Base-by-base conservation (phyloP, 345 rosid species). In the Schrenkiella parvula region DNA sequence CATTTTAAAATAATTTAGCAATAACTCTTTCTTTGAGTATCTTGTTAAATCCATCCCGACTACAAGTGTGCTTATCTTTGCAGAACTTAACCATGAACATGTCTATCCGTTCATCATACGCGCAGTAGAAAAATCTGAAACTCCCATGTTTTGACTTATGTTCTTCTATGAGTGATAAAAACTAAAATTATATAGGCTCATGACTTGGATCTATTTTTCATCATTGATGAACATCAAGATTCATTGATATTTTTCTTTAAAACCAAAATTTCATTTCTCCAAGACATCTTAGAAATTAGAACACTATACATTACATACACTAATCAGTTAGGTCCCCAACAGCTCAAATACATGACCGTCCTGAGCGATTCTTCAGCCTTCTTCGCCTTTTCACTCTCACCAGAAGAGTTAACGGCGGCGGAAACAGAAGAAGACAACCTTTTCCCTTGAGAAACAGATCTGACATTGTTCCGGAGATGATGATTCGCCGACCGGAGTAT, bases 311-410 rank as follows among this genome's bases (percentile, higher is more conserved):
- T 12, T n/a, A n/a, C 41, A 62, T n/a, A 53, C 37, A 64, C 0
- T 5, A 4, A 1, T 73, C 31, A 75, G 8, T 78, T 82, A 10
- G 90, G 92, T 72, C 84, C 92, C 97, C 97, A 90, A 58, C 95
- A 90, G 71, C 95, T 88, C 76, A 90, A 79, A 62, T 74, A 90
- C 95, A 90, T 88, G 61, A 90, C 81, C 0, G 88, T 88, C 72
- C 97, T 77, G 1, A 90, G 80, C 10, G 97, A 87, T 70, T 90
- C 95, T 75, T 90, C 97, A 0, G 87, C 80, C 55, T 78, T 82
- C 68, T 80, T 84, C 0, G 64, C 39, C 77, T 76, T 81, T 37
- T 84, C 85, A 31, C 21, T 66, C 18, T 64, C 35, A 58, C 57
- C 37, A 37, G 68, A 43, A 15, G 68, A 71, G 42, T 6, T 41